phyloP scores from a whole-genome alignment of 2,329 filamentous ascomycete genomes.

The Thelonectria discophora region DNA sequence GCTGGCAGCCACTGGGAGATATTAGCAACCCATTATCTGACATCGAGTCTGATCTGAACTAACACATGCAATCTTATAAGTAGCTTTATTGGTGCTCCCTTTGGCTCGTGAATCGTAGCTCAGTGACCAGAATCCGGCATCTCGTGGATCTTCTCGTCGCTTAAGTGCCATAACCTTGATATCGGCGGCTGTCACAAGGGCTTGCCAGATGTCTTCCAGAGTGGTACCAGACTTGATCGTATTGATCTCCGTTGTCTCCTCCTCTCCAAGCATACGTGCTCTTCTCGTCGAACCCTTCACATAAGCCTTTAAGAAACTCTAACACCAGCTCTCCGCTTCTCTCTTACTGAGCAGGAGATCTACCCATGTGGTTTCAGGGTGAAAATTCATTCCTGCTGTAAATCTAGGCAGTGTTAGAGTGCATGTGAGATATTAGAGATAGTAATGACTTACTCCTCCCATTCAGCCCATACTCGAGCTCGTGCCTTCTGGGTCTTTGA shows the following conservation, averaged over 20 bases:
- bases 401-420: too few relatives aligned
- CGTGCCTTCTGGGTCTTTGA: too few relatives aligned
- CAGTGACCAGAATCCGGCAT: neutral
- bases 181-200: neutral
- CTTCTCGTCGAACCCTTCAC: neutral
- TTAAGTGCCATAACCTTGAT: neutral
- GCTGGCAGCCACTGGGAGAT: neutral
- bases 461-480: too few relatives aligned
- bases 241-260: neutral
- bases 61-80: neutral
- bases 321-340: neutral
- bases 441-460: too few relatives aligned
- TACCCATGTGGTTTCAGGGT: too few relatives aligned
- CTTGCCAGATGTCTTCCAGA: neutral
- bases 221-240: neutral
- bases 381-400: too few relatives aligned
- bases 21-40: neutral
- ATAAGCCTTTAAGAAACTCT: neutral
- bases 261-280: neutral
- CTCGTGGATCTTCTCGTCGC: neutral
- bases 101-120: neutral
- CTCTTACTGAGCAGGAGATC: too few relatives aligned
- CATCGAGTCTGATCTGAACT: neutral
- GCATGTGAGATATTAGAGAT: too few relatives aligned
- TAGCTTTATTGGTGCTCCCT: neutral